Percentiles rank a stretch among this genome's conserved stretches.
Evolutionary conservation across 2,329 filamentous ascomycete species (phyloP).

Genomic region (Grosmannia serpens): DNA sequence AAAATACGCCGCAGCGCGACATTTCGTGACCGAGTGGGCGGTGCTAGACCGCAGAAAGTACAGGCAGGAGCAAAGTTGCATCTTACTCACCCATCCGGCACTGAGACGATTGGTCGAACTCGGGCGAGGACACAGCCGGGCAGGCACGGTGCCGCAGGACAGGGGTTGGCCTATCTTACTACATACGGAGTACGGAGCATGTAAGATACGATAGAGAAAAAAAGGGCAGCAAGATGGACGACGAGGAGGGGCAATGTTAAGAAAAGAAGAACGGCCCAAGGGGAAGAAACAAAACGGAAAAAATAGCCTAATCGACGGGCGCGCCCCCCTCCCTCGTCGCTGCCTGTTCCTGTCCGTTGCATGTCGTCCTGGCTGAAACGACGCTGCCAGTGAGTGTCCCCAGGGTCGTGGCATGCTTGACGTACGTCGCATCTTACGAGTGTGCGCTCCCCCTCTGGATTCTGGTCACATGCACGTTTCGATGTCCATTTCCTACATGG

Average conservation of each 20-base stretch:
- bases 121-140: no score
- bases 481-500: not conserved
- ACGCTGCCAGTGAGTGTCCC: not conserved
- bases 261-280: not conserved
- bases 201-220: no score
- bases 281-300: not conserved
- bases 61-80: no score
- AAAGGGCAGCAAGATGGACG: no score
- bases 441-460: not conserved
- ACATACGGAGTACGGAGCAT: no score
- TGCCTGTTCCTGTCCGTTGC: not conserved
- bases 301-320: not conserved
- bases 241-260: not conserved
- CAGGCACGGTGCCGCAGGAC: not conserved
- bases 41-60: not conserved
- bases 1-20: no score
- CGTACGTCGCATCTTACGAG: conserved; percentile 1
- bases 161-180: not conserved
- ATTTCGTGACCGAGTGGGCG: not conserved
- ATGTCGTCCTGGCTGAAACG: not conserved
- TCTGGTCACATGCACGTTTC: not conserved
- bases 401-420: not conserved
- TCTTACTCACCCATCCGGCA: not conserved
- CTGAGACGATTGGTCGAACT: no score
- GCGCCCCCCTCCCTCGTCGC: not conserved